Evolutionary conservation across 1,284 basidiomycete genomes (phyloP).

Genomic region (Grifola frondosa): DNA sequence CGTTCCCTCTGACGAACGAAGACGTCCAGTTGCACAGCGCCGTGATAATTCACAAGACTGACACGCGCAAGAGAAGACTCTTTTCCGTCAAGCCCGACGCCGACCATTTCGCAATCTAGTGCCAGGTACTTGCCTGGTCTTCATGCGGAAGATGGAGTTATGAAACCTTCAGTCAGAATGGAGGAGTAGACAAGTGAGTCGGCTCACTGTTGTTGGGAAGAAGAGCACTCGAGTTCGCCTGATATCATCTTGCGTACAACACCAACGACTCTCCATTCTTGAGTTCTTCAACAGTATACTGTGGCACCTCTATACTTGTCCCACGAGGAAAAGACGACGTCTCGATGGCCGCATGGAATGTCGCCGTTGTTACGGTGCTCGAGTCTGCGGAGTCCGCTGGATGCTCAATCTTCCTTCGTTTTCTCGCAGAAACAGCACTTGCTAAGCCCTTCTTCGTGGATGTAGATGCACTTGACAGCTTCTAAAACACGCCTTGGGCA

Average conservation of each 20-base stretch:
- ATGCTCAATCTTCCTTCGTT: slow-evolving; percentile 35
- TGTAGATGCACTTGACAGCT: background rate
- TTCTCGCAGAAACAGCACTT: slow-evolving; percentile 18
- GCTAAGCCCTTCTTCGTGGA: background rate
- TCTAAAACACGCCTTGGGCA: background rate
- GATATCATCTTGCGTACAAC: slow-evolving; percentile 51
- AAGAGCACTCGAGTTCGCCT: slow-evolving; percentile 43
- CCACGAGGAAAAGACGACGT: slow-evolving; percentile 22
- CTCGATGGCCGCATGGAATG: background rate
- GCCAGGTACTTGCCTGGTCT: slow-evolving; percentile 82
- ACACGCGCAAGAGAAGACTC: slow-evolving; percentile 90
- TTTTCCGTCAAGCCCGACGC: slow-evolving; percentile 79
- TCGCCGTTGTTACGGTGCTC: no score
- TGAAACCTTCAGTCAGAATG: background rate
- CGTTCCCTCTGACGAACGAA: slow-evolving; percentile 88
- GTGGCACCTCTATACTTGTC: background rate
- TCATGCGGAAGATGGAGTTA: background rate
- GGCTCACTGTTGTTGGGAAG: slow-evolving; percentile 47
- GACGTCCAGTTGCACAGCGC: slow-evolving; percentile 77
- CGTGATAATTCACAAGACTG: slow-evolving; percentile 90
- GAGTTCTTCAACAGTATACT: slow-evolving; percentile 5
- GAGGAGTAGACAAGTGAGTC: slow-evolving; percentile 2
- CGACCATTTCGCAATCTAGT: slow-evolving; percentile 98
- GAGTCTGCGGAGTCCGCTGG: slow-evolving; percentile 2
- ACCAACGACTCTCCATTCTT: slow-evolving; percentile 50